phyloP scores from a whole-genome alignment of 306 rosid species.

The Prunus kanzakura region DNA sequence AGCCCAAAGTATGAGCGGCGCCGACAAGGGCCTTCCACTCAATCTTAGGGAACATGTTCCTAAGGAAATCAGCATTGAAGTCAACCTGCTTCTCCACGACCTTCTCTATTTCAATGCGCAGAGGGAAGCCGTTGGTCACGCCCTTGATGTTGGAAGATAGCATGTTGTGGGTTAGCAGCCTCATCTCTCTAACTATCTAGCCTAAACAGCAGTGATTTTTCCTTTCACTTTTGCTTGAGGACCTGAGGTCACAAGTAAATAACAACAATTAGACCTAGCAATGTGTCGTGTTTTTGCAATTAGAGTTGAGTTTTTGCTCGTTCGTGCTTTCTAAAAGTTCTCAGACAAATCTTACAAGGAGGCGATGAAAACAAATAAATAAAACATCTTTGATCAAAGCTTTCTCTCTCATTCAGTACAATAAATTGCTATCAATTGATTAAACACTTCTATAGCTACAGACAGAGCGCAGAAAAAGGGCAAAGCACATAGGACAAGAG shows the following conservation, averaged over 20 bases:
- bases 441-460: not conserved
- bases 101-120: constrained; percentile 67
- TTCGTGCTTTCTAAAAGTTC: not conserved
- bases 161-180: constrained; percentile 89
- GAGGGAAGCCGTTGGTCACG: constrained; percentile 73
- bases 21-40: constrained; percentile 71
- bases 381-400: not conserved
- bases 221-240: not conserved
- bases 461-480: not conserved
- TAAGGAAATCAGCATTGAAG: constrained; percentile 59
- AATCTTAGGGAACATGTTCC: constrained; percentile 71
- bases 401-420: not conserved
- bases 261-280: not conserved
- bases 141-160: constrained; percentile 85
- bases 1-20: constrained; percentile 65
- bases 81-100: constrained; percentile 69
- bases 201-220: not conserved
- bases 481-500: not conserved
- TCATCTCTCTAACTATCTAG: constrained; percentile 37
- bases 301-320: too few relatives aligned
- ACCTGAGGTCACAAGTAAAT: not conserved
- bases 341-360: not conserved
- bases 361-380: not conserved
- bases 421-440: not conserved
- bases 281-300: not conserved